Evolutionary conservation across 169 alveolate genomes (phyloP).

Genomic region (Plasmodium cynomolgi): DNA sequence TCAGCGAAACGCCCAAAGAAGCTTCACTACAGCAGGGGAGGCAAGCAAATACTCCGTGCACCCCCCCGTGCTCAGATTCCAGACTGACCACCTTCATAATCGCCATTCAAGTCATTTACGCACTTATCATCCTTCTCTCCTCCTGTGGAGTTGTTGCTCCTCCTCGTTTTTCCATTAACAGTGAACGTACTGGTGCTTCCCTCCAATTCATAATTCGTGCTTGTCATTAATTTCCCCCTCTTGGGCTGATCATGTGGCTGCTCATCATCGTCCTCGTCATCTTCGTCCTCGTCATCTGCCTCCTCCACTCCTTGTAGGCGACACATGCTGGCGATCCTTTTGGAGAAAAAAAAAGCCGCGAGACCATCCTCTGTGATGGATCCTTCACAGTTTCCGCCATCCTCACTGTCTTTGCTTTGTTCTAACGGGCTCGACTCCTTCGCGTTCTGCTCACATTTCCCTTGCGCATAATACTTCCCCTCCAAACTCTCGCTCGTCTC

Average conservation of each 20-base stretch:
- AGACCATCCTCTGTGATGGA: constrained; percentile 2
- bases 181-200: background rate
- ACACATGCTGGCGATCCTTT: background rate
- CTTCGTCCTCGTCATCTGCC: background rate
- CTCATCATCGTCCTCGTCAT: background rate
- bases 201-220: background rate
- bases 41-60: too few species aligned
- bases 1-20: background rate
- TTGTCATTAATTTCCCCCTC: background rate
- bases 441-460: background rate
- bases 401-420: background rate
- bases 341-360: background rate
- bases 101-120: background rate
- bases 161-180: background rate
- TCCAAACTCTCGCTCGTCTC: background rate
- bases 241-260: background rate
- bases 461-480: constrained; percentile 5
- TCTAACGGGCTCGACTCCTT: background rate
- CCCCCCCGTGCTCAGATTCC: too few species aligned
- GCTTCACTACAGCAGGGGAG: too few species aligned
- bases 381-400: background rate
- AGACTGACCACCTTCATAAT: background rate
- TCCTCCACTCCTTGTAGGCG: background rate
- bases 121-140: background rate
- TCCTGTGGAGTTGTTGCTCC: background rate